phyloP scores from a whole-genome alignment of 805 yeast genomes.

The Saccharomycopsis amapae region DNA sequence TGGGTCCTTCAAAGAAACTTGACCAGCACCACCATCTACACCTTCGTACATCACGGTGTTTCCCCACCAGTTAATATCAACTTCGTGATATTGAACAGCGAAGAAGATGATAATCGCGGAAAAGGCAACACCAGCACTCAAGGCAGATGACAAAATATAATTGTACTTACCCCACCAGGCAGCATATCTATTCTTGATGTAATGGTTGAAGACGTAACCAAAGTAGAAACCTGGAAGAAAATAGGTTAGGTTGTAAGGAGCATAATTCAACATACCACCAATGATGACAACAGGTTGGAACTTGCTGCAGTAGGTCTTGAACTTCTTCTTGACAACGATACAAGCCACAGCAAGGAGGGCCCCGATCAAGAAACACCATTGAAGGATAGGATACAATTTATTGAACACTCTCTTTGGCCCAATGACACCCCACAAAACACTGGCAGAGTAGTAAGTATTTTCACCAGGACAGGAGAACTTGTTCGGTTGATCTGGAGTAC shows the following conservation, averaged over 20 bases:
- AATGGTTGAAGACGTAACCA: constrained; percentile 51
- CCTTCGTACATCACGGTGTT: constrained; percentile 36
- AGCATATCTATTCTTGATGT: constrained; percentile 45
- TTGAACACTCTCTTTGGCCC: constrained; percentile 51
- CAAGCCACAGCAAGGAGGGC: constrained; percentile 30
- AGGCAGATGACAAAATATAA: constrained; percentile 56
- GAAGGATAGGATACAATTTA: constrained; percentile 51
- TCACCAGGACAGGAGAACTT: constrained; percentile 33
- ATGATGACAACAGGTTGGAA: constrained; percentile 47
- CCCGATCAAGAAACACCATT: constrained; percentile 61
- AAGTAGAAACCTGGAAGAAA: constrained; percentile 30
- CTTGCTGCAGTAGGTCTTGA: constrained; percentile 27
- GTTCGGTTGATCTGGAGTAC: constrained; percentile 31
- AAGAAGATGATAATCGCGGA: constrained; percentile 52
- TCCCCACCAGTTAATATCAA: constrained; percentile 59
- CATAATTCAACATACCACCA: constrained; percentile 42
- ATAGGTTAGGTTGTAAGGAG: constrained; percentile 45
- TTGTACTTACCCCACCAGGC: constrained; percentile 75
- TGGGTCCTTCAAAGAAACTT: constrained; percentile 39
- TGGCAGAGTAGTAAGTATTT: constrained; percentile 41
- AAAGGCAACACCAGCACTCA: constrained; percentile 61
- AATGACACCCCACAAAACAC: constrained; percentile 48
- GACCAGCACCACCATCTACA: constrained; percentile 47
- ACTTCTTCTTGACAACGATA: constrained; percentile 26
- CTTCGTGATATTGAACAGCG: constrained; percentile 42